Evolutionary conservation across 2,329 filamentous ascomycete species (phyloP).

Genomic region (Colletotrichum eleusines): DNA sequence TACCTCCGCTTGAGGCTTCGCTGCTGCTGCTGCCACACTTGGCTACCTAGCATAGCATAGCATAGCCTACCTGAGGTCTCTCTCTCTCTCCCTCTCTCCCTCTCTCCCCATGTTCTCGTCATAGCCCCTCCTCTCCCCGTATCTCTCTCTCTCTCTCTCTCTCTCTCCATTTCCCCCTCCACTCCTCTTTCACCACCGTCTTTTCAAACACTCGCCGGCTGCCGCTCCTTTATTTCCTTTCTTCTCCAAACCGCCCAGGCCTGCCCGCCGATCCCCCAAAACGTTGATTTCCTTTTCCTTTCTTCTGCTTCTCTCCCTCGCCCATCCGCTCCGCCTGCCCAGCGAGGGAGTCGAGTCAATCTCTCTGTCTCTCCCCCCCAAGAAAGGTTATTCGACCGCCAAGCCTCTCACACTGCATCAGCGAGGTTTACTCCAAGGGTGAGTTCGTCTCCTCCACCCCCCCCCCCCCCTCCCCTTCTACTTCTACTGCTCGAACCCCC

Average conservation of each 20-base stretch:
- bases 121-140: constrained; percentile 45
- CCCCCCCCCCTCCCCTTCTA: background rate
- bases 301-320: constrained; percentile 5
- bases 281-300: background rate
- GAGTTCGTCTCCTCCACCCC: constrained; percentile 1
- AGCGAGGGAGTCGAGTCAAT: constrained; percentile 15
- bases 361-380: background rate
- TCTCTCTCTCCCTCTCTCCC: too few relatives aligned
- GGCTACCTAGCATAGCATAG: background rate
- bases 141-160: constrained; percentile 1
- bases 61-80: constrained; percentile 20
- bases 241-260: background rate
- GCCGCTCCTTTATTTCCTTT: constrained; percentile 8
- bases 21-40: background rate
- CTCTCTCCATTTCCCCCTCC: background rate
- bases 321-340: background rate
- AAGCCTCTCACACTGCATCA: constrained; percentile 9
- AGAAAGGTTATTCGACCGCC: background rate
- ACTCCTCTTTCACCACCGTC: background rate
- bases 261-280: background rate
- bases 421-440: background rate
- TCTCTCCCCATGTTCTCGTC: constrained; percentile 50
- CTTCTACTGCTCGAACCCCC: constrained; percentile 4
- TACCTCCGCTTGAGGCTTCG: too few relatives aligned
- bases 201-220: background rate